These are phyloP conservation scores for Wickerhamiella galacta DNA, from an alignment of 805 yeast species.

Conservation along the genomic window DNA sequence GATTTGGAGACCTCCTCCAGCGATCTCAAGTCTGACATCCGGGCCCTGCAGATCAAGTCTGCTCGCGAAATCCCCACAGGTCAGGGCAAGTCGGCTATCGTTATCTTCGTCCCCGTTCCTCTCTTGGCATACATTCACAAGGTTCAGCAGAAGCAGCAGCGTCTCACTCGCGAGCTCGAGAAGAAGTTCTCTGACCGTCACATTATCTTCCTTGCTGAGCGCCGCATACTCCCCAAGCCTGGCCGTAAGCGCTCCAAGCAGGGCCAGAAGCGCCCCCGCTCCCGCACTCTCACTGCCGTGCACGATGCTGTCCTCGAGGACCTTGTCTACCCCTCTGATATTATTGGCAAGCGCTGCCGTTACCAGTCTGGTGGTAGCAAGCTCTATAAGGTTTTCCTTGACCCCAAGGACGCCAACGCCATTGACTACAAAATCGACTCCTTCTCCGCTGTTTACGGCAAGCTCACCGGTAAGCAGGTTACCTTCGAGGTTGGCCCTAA, in stretches of 20 bases:
- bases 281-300: slow-evolving; percentile 97
- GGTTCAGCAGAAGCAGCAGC: slow-evolving; percentile 87
- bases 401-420: slow-evolving; percentile 91
- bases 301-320: slow-evolving; percentile 98
- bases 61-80: slow-evolving; percentile 95
- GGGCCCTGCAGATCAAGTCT: slow-evolving; percentile 97
- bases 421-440: slow-evolving; percentile 98
- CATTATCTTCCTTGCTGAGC: slow-evolving; percentile 97
- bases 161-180: slow-evolving; percentile 97
- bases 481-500: slow-evolving; percentile 62
- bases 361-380: slow-evolving; percentile 98
- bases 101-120: slow-evolving; percentile 96
- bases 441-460: slow-evolving; percentile 95
- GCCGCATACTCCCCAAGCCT: slow-evolving; percentile 99
- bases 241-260: slow-evolving; percentile 76
- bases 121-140: slow-evolving; percentile 81
- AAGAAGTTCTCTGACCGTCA: slow-evolving; percentile 99
- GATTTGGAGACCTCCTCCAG: slow-evolving; percentile 90
- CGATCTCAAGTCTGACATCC: slow-evolving; percentile 93
- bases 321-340: slow-evolving; percentile 98
- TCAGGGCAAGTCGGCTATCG: slow-evolving; percentile 98
- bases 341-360: slow-evolving; percentile 97
- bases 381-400: slow-evolving; percentile 92
- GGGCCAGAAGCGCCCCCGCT: slow-evolving; percentile 98
- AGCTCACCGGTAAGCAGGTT: slow-evolving; percentile 99